Evolutionary conservation across 441 rosid species (phyloP).

Genomic region (Arabidopsis lyrata): DNA sequence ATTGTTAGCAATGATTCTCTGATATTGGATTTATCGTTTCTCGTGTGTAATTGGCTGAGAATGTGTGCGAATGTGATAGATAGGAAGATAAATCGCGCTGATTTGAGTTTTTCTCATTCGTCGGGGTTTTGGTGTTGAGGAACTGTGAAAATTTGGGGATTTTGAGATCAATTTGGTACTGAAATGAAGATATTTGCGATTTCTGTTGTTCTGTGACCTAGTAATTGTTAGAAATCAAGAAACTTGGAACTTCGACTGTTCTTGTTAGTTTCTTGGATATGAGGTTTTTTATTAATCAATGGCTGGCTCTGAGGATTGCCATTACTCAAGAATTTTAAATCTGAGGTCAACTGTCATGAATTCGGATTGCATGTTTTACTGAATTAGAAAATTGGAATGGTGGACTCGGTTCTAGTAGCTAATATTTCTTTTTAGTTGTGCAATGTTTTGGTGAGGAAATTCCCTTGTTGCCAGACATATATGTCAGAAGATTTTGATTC

Average conservation of each 20-base stretch:
- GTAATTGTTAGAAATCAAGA: neutral
- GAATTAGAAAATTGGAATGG: neutral
- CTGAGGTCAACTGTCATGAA: constrained; percentile 15
- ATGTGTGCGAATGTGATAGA: constrained; percentile 7
- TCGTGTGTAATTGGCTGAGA: constrained; percentile 20
- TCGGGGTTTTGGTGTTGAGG: constrained; percentile 1
- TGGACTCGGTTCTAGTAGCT: neutral
- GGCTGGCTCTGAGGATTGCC: neutral
- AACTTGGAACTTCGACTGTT: constrained; percentile 13
- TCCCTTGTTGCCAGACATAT: neutral
- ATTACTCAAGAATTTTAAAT: constrained; percentile 16
- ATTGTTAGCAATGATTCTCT: constrained; percentile 4
- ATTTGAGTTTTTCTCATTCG: constrained; percentile 2
- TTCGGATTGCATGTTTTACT: constrained; percentile 3
- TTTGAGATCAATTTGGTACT: constrained; percentile 28
- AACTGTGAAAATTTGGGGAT: neutral
- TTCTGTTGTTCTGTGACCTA: constrained; percentile 12
- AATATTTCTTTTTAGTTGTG: neutral
- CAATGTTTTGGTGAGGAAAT: neutral
- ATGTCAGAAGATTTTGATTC: neutral
- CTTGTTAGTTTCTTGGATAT: neutral
- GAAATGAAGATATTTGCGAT: constrained; percentile 6
- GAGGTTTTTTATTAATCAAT: neutral
- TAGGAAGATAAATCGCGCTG: neutral
- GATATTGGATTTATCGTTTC: constrained; percentile 17